Percentiles rank a stretch among this genome's conserved stretches.
Evolutionary conservation across 257 asterid genomes (phyloP).

Genomic region (Mitragyna speciosa): DNA sequence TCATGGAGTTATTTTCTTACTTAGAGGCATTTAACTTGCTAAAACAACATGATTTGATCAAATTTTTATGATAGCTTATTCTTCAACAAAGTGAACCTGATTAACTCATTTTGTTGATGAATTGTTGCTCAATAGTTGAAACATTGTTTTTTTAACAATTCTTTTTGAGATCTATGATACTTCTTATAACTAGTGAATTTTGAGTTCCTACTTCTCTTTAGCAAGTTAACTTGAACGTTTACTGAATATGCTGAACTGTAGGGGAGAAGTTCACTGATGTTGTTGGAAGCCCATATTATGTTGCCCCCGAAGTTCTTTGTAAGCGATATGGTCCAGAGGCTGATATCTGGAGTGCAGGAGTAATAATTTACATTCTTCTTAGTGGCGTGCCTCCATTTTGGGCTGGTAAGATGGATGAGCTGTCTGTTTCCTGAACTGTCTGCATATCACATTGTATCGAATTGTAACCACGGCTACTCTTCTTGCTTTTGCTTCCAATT

Average conservation of each 20-base stretch:
- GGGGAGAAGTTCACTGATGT: constrained; percentile 25
- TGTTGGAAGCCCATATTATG: constrained; percentile 36
- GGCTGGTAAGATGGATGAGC: constrained; percentile 21
- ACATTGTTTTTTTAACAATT: not conserved
- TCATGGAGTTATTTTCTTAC: not conserved
- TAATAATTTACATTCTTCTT: constrained; percentile 31
- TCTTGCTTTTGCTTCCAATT: not conserved
- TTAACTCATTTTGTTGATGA: not conserved
- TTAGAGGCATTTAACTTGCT: not conserved
- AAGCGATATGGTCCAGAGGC: constrained; percentile 32
- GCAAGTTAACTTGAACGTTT: not conserved
- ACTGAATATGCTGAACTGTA: constrained; percentile 19
- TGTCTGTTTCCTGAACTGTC: not conserved
- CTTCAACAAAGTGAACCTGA: too few species aligned
- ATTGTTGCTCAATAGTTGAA: not conserved
- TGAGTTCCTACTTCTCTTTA: not conserved
- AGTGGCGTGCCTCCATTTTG: constrained; percentile 33
- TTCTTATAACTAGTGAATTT: not conserved
- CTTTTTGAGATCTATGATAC: not conserved
- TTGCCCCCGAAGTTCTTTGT: constrained; percentile 34
- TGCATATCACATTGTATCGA: not conserved
- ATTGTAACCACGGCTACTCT: not conserved
- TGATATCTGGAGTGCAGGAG: constrained; percentile 38
- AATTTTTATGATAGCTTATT: too few species aligned
- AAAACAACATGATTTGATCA: too few species aligned